A percentile compares a stretch with the other conserved stretches of the same genome.
Evolutionary conservation across 1,284 basidiomycete species (phyloP).

Genomic region (Rhodotorula sp.): DNA sequence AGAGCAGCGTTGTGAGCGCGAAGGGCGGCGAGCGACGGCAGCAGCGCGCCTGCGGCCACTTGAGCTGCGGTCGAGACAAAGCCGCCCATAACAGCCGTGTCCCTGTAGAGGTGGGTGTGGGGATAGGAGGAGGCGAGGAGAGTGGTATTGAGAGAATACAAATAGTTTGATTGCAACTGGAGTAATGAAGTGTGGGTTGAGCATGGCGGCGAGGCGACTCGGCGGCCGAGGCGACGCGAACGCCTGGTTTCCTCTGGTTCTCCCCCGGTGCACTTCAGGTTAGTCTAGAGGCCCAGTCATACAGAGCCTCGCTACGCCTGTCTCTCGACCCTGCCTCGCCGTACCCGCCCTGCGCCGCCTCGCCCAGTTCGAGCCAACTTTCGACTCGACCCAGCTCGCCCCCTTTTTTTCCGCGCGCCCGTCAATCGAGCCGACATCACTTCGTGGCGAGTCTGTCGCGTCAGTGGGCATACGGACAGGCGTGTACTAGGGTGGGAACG

Average conservation of each 20-base stretch:
- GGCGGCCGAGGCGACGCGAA: background rate
- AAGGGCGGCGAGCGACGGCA: conserved; percentile 1
- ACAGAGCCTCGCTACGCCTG: background rate
- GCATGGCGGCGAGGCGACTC: background rate
- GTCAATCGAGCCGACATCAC: too few relatives aligned
- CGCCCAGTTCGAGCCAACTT: too few relatives aligned
- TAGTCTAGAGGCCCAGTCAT: background rate
- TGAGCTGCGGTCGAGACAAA: background rate
- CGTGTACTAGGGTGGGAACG: too few relatives aligned
- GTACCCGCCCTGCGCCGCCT: too few relatives aligned
- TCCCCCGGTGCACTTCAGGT: conserved; percentile 4
- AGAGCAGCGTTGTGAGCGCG: background rate
- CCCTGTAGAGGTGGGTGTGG: background rate
- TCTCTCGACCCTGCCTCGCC: too few relatives aligned
- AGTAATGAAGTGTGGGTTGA: background rate
- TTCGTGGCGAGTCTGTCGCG: too few relatives aligned
- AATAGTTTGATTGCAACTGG: background rate
- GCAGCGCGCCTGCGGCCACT: background rate
- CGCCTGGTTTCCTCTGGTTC: background rate
- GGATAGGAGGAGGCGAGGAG: background rate
- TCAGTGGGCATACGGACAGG: too few relatives aligned
- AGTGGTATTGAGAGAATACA: background rate
- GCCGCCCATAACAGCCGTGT: background rate
- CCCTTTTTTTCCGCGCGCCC: too few relatives aligned
- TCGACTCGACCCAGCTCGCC: too few relatives aligned